Evolutionary conservation across 441 rosid species (phyloP), one percentile per base, ranked within the genome.

Genomic region (Adansonia rubrostipa): DNA sequence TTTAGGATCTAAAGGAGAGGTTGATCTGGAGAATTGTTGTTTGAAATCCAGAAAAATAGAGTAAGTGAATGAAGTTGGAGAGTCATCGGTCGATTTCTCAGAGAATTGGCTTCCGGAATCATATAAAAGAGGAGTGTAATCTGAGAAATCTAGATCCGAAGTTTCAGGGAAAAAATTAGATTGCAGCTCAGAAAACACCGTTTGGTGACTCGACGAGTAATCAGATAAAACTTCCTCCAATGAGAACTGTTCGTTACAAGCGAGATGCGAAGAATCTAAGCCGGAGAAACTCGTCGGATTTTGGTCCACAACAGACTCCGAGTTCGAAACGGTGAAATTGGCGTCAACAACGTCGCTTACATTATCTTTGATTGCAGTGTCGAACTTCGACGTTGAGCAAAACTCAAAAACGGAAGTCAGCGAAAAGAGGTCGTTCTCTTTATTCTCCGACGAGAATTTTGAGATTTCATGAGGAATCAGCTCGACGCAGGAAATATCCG

Each of bases 51-150:
- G 89, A 78, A 88, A 84, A 64, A 90, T 78, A 80, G 90, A 87
- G 82, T 87, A 87, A 79, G 96, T 84, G n/a, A 62, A 84, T 19
- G 97, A 92, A 57, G 86, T 86, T 50, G 89, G 74, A 68, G 90
- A 85, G 80, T 84, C 92, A 61, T 82, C 84, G 7, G 54, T 51
- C 3, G 92, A 93, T 80, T 83, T 87, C 81, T 89, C 96, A 33
- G 97, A 92, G 87, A 92, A 91, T 71, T 92, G 87, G 77, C 89
- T 89, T 44, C 96, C 98, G 19, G 97, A 90, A 22, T 92, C 92
- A 36, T 80, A 78, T 66, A 87, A 88, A 24, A 85, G 77, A 3
- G 89, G 91, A 77, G 93, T 85, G 86, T 81, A 88, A 17, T 93
- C 95, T 10, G 94, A 93, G 61, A 80, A 87, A 40, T 90, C 85